These are phyloP conservation scores for Diphasiastrum complanatum DNA, from an alignment of 83 land plant genomes.

Conservation along the genomic window DNA sequence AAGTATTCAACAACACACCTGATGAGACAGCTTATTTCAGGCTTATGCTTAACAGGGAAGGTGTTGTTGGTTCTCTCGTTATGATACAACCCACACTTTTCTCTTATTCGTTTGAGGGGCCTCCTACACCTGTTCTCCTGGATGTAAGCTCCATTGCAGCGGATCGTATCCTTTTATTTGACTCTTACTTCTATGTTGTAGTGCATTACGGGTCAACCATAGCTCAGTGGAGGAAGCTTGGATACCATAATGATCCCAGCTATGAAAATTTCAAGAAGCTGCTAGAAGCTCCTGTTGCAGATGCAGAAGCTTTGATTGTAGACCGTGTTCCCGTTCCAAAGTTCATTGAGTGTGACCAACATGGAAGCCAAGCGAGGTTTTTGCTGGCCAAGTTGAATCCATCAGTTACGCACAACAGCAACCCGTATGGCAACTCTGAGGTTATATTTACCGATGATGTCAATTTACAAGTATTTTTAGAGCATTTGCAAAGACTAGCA, in stretches of 20 bases:
- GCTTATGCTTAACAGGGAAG: conserved; percentile 83
- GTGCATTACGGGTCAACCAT: conserved; percentile 94
- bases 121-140: conserved; percentile 90
- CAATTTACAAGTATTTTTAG: conserved; percentile 79
- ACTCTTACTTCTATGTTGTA: conserved; percentile 85
- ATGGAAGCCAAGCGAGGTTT: conserved; percentile 93
- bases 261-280: conserved; percentile 84
- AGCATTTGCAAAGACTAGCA: conserved; percentile 80
- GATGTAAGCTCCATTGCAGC: conserved; percentile 79
- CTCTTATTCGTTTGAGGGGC: conserved; percentile 90
- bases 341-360: conserved; percentile 82
- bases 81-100: conserved; percentile 98
- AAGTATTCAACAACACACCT: conserved; percentile 79
- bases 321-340: conserved; percentile 87
- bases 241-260: conserved; percentile 80
- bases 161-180: conserved; percentile 81
- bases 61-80: conserved; percentile 71
- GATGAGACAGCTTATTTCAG: conserved; percentile 93
- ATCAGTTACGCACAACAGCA: conserved; percentile 70
- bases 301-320: conserved; percentile 62
- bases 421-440: conserved; percentile 46
- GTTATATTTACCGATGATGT: conserved; percentile 92
- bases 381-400: conserved; percentile 91
- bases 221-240: conserved; percentile 96
- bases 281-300: conserved; percentile 73